Percentiles rank a stretch among this genome's conserved stretches.
phyloP scores from a whole-genome alignment of 208 protist species.

The Trypanosoma scelopori region DNA sequence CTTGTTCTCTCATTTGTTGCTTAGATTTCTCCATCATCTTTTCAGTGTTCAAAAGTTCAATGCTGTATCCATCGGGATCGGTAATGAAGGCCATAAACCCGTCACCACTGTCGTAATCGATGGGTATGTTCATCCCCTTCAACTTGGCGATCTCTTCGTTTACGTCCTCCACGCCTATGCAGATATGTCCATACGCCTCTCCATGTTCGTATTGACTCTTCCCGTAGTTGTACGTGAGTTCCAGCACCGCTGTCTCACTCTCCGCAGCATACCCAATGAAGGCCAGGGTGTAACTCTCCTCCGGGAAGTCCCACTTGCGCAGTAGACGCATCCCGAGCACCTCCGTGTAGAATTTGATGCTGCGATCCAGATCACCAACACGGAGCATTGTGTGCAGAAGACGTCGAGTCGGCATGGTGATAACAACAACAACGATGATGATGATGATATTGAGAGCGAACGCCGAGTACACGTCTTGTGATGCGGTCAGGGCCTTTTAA shows the following conservation, averaged over 20 bases:
- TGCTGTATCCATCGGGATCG: slow-evolving; percentile 85
- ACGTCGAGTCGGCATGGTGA: slow-evolving; percentile 32
- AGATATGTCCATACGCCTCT: slow-evolving; percentile 79
- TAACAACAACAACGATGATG: slow-evolving; percentile 11
- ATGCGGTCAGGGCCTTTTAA: background rate
- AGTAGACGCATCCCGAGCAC: slow-evolving; percentile 73
- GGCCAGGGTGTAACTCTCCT: slow-evolving; percentile 80
- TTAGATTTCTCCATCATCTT: slow-evolving; percentile 65
- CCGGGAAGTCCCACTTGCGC: slow-evolving; percentile 73
- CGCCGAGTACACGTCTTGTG: slow-evolving; percentile 2
- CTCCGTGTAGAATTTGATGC: slow-evolving; percentile 83
- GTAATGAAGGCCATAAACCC: slow-evolving; percentile 87
- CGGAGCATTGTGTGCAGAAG: slow-evolving; percentile 89
- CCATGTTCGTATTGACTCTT: slow-evolving; percentile 66
- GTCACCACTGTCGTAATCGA: slow-evolving; percentile 72
- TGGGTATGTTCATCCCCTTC: slow-evolving; percentile 42
- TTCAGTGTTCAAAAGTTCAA: slow-evolving; percentile 82
- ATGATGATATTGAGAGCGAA: background rate
- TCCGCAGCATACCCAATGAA: slow-evolving; percentile 83
- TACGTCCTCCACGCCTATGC: slow-evolving; percentile 82
- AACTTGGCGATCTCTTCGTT: slow-evolving; percentile 46
- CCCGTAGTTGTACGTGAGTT: slow-evolving; percentile 90
- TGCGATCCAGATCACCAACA: slow-evolving; percentile 78
- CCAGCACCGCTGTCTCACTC: slow-evolving; percentile 64
- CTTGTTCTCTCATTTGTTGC: slow-evolving; percentile 74